A percentile compares a stretch with the other conserved stretches of the same genome.
phyloP scores from a whole-genome alignment of 345 rosid genomes.

The Citrus trifoliata region DNA sequence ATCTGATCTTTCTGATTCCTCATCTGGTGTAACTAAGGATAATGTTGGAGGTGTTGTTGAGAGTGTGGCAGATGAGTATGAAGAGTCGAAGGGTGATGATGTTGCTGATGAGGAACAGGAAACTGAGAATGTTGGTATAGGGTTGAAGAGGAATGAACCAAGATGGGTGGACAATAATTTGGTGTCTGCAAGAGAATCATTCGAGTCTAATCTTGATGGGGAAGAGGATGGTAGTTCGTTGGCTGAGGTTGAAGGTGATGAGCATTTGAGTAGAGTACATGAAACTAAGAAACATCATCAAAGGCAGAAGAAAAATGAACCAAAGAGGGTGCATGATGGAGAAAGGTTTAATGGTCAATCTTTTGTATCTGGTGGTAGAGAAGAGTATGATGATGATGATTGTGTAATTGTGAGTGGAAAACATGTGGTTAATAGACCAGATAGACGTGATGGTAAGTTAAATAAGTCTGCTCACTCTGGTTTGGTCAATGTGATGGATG shows the following conservation, averaged over 20 bases:
- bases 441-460: constrained; percentile 22
- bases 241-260: constrained; percentile 13
- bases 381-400: constrained; percentile 39
- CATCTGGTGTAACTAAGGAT: constrained; percentile 9
- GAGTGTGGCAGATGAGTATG: constrained; percentile 16
- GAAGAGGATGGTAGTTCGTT: constrained; percentile 10
- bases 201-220: constrained; percentile 31
- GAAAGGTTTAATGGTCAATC: constrained; percentile 40
- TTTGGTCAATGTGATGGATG: constrained; percentile 30
- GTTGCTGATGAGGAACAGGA: constrained; percentile 21
- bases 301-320: constrained; percentile 28
- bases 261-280: constrained; percentile 19
- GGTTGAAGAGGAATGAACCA: constrained; percentile 15
- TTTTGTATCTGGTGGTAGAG: constrained; percentile 29
- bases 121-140: constrained; percentile 5
- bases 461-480: constrained; percentile 25
- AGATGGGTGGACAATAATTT: constrained; percentile 16
- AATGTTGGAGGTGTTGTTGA: constrained; percentile 21
- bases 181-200: constrained; percentile 23
- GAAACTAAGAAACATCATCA: constrained; percentile 23
- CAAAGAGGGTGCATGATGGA: constrained; percentile 28
- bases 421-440: constrained; percentile 23
- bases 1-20: constrained; percentile 27
- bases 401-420: constrained; percentile 41
- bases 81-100: constrained; percentile 14